Evolutionary conservation across 2,329 filamentous ascomycete species (phyloP).

Genomic region (Fusarium sp.): DNA sequence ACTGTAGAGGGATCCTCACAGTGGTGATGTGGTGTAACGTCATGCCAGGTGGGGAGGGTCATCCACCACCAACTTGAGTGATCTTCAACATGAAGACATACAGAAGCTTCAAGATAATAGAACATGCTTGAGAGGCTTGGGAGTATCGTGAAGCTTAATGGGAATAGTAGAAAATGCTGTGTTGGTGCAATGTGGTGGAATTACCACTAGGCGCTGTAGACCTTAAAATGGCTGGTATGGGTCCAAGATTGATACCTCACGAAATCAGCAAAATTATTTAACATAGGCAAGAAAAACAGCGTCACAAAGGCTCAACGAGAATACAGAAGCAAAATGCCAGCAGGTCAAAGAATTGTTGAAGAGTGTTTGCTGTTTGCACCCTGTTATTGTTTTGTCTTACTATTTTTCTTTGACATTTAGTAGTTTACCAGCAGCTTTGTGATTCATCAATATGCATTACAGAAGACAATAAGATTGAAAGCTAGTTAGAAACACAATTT

Average conservation of each 20-base stretch:
- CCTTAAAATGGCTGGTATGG: background rate
- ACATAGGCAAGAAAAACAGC: background rate
- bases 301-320: background rate
- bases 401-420: background rate
- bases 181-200: background rate
- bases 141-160: background rate
- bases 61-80: background rate
- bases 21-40: background rate
- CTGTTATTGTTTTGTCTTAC: background rate
- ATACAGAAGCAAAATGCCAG: background rate
- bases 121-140: accelerated
- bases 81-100: background rate
- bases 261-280: background rate
- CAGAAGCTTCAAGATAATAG: background rate
- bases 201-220: background rate
- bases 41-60: background rate
- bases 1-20: background rate
- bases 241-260: background rate
- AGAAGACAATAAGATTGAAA: background rate
- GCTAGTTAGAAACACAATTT: background rate
- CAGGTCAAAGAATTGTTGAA: background rate
- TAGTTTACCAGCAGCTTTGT: background rate
- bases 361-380: conserved; percentile 15
- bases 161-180: background rate
- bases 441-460: background rate